These are phyloP conservation scores for Salvia rosmarinus DNA, from an alignment of 257 asterid genomes.

Conservation along the genomic window DNA sequence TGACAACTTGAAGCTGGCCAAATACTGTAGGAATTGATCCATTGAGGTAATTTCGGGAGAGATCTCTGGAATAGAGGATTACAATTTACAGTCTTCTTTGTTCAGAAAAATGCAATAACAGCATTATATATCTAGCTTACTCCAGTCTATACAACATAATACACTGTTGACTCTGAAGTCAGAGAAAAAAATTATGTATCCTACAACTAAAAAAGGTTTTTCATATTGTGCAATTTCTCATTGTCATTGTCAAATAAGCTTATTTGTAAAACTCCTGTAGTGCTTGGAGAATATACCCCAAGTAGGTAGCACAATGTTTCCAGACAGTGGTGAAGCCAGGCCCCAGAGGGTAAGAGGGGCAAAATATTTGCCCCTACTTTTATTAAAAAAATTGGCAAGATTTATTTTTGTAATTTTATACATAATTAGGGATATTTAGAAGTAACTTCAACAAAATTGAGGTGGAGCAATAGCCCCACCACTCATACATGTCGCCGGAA, in stretches of 20 bases:
- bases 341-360: too few species aligned
- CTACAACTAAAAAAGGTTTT: not conserved
- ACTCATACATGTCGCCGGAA: too few species aligned
- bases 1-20: slow-evolving; percentile 52
- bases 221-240: not conserved
- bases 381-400: too few species aligned
- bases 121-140: not conserved
- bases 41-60: slow-evolving; percentile 68
- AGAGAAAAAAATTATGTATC: not conserved
- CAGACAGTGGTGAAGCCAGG: too few species aligned
- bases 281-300: not conserved
- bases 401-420: too few species aligned
- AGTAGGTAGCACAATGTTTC: not conserved
- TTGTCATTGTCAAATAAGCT: not conserved
- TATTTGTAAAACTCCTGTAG: not conserved
- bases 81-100: slow-evolving; percentile 25
- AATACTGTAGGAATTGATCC: slow-evolving; percentile 71
- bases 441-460: too few species aligned
- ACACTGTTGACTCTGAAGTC: not conserved
- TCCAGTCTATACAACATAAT: not conserved
- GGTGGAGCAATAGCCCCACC: too few species aligned
- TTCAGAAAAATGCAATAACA: not conserved
- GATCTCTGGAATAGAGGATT: slow-evolving; percentile 60
- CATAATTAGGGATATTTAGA: too few species aligned
- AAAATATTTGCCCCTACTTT: too few species aligned